Percentiles rank a stretch among this genome's conserved stretches.
Conservation (phyloP, 2,329 filamentous ascomycete genomes). For the Bretziella fagacearum region DNA sequence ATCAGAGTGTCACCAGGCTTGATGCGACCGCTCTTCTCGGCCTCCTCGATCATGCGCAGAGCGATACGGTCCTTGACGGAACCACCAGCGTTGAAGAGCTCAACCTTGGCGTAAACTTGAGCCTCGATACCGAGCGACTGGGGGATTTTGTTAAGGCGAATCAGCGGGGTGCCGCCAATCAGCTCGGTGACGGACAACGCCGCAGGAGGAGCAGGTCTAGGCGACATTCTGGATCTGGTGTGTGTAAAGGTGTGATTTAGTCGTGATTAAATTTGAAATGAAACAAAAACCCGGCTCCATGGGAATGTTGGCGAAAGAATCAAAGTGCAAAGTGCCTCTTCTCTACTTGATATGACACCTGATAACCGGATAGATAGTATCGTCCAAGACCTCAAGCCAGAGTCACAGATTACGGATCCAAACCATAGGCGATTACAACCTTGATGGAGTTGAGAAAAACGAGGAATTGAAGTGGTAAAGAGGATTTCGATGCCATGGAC, state of each 20-base stretch:
- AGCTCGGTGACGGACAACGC: constrained; percentile 60
- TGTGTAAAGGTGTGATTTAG: background rate
- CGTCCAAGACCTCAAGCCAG: background rate
- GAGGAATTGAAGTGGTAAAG: too few relatives aligned
- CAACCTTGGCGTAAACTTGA: constrained; percentile 77
- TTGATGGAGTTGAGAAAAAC: background rate
- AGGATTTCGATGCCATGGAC: too few relatives aligned
- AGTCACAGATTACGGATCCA: background rate
- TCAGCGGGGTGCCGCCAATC: constrained; percentile 91
- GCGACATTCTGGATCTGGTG: background rate
- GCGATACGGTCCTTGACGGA: constrained; percentile 94
- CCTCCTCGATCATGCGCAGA: constrained; percentile 91
- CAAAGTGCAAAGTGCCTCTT: background rate
- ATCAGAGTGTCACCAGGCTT: constrained; percentile 95
- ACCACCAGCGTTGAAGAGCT: constrained; percentile 86
- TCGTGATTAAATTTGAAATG: background rate
- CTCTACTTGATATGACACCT: background rate
- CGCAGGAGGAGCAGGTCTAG: constrained; percentile 23
- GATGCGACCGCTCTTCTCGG: constrained; percentile 78
- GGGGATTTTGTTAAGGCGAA: constrained; percentile 82
- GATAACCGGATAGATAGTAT: background rate
- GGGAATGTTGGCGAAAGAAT: too few relatives aligned
- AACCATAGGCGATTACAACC: background rate
- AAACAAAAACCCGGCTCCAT: too few relatives aligned
- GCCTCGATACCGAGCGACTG: constrained; percentile 79